Conservation (phyloP, 1,284 basidiomycete genomes). For the Tilletia indica region DNA sequence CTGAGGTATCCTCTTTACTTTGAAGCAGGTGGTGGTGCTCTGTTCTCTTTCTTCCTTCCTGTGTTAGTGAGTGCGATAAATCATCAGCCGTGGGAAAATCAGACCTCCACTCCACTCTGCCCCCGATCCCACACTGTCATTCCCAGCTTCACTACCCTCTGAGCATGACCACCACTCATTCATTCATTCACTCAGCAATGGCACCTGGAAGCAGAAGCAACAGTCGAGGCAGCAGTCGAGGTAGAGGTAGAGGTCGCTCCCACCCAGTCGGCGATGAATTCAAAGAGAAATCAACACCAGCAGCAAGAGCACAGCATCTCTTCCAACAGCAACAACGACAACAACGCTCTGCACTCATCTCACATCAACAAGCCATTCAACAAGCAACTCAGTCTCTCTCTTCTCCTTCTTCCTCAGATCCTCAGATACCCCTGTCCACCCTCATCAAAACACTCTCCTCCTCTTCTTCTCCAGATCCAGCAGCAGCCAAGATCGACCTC, state of each 20-base stretch:
- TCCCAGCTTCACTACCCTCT: too few species aligned
- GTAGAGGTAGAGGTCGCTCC: background rate
- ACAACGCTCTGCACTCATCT: background rate
- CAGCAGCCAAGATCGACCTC: background rate
- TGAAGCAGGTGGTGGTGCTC: too few species aligned
- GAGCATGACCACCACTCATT: too few species aligned
- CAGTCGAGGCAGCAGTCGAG: background rate
- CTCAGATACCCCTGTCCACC: background rate
- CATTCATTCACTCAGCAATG: too few species aligned
- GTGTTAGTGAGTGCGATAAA: too few species aligned
- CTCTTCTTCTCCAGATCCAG: background rate
- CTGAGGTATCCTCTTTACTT: too few species aligned
- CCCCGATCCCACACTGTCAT: too few species aligned
- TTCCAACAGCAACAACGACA: conserved; percentile 2
- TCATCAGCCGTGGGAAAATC: too few species aligned
- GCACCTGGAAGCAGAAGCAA: too few species aligned
- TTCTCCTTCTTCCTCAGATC: background rate
- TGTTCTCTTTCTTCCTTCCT: too few species aligned
- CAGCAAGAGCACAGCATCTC: background rate
- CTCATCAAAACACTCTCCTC: conserved; percentile 9
- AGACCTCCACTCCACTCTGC: too few species aligned
- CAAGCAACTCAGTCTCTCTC: background rate
- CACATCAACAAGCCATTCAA: background rate
- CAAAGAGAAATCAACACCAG: conserved; percentile 12
- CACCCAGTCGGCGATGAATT: background rate